These are phyloP conservation scores for Microbotryomycetes sp. DNA, from an alignment of 1,284 basidiomycete genomes.

Conservation along the genomic window DNA sequence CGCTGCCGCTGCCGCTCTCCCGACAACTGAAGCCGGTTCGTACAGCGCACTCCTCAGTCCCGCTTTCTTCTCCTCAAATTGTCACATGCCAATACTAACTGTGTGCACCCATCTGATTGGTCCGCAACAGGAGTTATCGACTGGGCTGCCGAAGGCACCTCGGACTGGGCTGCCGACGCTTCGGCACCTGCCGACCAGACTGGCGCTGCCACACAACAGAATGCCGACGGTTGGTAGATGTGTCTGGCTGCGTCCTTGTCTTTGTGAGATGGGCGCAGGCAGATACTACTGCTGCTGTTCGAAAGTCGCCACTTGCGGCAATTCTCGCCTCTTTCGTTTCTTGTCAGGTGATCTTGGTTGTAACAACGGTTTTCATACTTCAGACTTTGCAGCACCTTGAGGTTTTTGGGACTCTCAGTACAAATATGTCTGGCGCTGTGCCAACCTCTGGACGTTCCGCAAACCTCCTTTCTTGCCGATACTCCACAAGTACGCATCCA, in stretches of 20 bases:
- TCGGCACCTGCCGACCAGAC: neutral
- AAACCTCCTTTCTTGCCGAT: slow-evolving; percentile 1
- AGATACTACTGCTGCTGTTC: too few species aligned
- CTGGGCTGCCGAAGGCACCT: neutral
- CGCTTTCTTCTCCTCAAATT: neutral
- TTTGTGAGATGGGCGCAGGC: too few species aligned
- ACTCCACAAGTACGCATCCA: slow-evolving; percentile 12
- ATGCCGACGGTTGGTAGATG: neutral
- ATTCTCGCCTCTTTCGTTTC: too few species aligned
- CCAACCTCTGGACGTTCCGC: slow-evolving; percentile 8
- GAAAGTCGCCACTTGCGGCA: too few species aligned
- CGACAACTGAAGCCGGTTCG: slow-evolving; percentile 28
- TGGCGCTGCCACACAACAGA: neutral
- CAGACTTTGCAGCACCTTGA: neutral
- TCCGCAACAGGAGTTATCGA: neutral
- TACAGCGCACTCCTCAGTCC: neutral
- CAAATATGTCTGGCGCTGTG: slow-evolving; percentile 17
- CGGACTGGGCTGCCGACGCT: neutral
- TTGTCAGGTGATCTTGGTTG: neutral
- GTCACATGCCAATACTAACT: neutral
- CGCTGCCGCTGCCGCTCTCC: slow-evolving; percentile 39
- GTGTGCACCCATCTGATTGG: neutral
- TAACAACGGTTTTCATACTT: neutral
- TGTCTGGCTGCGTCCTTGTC: too few species aligned
- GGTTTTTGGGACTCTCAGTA: slow-evolving; percentile 6